Percentiles rank a stretch among this genome's conserved stretches.
Conservation (phyloP, 2,329 filamentous ascomycete genomes). For the Scytalidium sp. region DNA sequence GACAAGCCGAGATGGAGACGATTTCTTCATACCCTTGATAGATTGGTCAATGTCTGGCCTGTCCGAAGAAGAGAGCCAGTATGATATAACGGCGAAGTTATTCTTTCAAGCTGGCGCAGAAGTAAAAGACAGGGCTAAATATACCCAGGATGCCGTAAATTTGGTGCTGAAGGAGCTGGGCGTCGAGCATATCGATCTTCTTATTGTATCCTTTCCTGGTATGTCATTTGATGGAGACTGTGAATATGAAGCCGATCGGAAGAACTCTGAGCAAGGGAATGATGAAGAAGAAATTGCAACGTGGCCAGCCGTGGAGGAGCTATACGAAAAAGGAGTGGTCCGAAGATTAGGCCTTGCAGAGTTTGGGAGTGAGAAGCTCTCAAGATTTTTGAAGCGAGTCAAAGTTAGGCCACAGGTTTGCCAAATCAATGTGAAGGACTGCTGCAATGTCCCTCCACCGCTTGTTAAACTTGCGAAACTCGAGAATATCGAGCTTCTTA, state of each 20-base stretch:
- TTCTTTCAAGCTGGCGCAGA: constrained; percentile 82
- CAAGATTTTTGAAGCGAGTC: constrained; percentile 71
- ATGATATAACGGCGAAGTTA: constrained; percentile 93
- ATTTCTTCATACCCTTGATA: constrained; percentile 75
- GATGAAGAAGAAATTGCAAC: constrained; percentile 67
- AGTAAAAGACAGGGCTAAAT: constrained; percentile 59
- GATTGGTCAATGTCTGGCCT: constrained; percentile 70
- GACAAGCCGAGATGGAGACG: constrained; percentile 61
- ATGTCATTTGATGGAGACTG: constrained; percentile 92
- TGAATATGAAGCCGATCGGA: constrained; percentile 69
- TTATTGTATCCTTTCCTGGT: constrained; percentile 91
- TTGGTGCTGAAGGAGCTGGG: constrained; percentile 79
- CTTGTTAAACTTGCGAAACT: constrained; percentile 81
- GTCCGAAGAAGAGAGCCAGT: constrained; percentile 76
- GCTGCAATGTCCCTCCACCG: constrained; percentile 90
- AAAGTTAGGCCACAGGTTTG: constrained; percentile 76
- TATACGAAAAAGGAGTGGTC: constrained; percentile 70
- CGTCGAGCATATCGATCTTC: constrained; percentile 73
- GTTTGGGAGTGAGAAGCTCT: constrained; percentile 81
- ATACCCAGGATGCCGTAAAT: constrained; percentile 75
- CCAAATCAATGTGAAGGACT: constrained; percentile 95
- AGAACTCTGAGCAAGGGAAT: constrained; percentile 58
- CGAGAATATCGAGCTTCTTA: constrained; percentile 80
- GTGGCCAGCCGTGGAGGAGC: constrained; percentile 69
- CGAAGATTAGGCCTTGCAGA: constrained; percentile 81